These are phyloP conservation scores for Chimonanthus praecox DNA, from an alignment of 164 flowering plant genomes.

Conservation along the genomic window DNA sequence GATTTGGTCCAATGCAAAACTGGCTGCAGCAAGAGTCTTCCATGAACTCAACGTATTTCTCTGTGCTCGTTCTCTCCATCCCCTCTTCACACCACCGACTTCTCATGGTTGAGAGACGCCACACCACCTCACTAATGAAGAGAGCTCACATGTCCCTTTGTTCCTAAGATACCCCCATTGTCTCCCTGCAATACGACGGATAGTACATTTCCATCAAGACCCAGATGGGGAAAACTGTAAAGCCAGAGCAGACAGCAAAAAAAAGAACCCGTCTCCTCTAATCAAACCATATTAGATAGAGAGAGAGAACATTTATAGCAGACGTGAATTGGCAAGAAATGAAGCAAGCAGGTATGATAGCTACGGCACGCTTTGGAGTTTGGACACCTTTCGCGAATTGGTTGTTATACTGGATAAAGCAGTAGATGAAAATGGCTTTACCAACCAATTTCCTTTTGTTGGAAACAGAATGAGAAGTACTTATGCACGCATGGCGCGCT, in stretches of 20 bases:
- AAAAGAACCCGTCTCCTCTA: background rate
- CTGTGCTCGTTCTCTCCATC: constrained; percentile 11
- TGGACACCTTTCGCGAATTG: too few species aligned
- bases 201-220: background rate
- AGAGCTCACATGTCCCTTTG: background rate
- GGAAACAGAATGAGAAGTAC: background rate
- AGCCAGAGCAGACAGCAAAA: background rate
- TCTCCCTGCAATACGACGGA: background rate
- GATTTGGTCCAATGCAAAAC: constrained; percentile 58
- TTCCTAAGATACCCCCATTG: background rate
- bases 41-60: constrained; percentile 22
- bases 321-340: background rate
- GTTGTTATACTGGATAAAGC: background rate
- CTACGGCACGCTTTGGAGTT: background rate
- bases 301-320: background rate
- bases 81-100: background rate
- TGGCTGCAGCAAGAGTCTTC: constrained; percentile 54
- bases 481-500: too few species aligned
- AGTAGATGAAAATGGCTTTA: background rate
- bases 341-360: background rate
- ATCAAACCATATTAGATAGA: too few species aligned
- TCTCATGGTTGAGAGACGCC: background rate
- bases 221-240: background rate
- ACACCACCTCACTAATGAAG: background rate
- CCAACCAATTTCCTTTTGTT: background rate